Conservation (phyloP, 2,329 filamentous ascomycete species). For the Pseudopyricularia javanii region DNA sequence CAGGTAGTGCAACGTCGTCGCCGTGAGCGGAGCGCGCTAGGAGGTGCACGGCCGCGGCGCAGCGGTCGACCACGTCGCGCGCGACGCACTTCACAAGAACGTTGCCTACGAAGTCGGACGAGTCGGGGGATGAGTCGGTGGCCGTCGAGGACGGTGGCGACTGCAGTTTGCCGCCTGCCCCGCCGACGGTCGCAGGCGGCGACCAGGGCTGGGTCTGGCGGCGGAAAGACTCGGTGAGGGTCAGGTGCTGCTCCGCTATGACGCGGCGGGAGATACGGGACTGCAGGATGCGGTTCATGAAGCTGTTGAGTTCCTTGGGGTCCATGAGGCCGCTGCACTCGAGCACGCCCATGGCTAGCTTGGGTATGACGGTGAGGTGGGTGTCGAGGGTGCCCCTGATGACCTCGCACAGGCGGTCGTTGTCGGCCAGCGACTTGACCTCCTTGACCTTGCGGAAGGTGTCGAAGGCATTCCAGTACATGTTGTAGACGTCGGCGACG, state of each 20-base stretch:
- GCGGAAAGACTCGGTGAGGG: conserved; percentile 87
- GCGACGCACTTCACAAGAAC: conserved; percentile 91
- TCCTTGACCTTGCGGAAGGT: conserved; percentile 73
- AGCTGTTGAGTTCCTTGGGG: conserved; percentile 70
- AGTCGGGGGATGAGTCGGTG: conserved; percentile 16
- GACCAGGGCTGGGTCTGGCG: conserved; percentile 22
- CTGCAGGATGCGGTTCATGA: conserved; percentile 88
- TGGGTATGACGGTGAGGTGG: conserved; percentile 87
- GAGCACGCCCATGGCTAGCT: conserved; percentile 85
- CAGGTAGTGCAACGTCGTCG: conserved; percentile 57
- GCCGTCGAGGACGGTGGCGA: not conserved
- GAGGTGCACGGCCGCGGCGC: conserved; percentile 62
- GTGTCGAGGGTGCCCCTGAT: conserved; percentile 71
- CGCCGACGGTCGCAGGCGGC: not conserved
- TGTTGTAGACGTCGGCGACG: conserved; percentile 87
- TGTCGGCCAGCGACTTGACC: conserved; percentile 76
- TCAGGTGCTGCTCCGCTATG: conserved; percentile 94
- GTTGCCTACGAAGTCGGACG: conserved; percentile 82
- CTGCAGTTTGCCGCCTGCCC: conserved; percentile 56
- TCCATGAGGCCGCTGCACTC: conserved; percentile 79
- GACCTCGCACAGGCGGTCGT: conserved; percentile 72
- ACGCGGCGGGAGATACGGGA: conserved; percentile 90
- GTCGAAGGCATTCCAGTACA: conserved; percentile 97
- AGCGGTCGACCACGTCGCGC: conserved; percentile 75
- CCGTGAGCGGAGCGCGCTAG: conserved; percentile 68